Base-by-base conservation (phyloP, 371 early-diverging fungal genomes). In the Zychaea mexicana region DNA sequence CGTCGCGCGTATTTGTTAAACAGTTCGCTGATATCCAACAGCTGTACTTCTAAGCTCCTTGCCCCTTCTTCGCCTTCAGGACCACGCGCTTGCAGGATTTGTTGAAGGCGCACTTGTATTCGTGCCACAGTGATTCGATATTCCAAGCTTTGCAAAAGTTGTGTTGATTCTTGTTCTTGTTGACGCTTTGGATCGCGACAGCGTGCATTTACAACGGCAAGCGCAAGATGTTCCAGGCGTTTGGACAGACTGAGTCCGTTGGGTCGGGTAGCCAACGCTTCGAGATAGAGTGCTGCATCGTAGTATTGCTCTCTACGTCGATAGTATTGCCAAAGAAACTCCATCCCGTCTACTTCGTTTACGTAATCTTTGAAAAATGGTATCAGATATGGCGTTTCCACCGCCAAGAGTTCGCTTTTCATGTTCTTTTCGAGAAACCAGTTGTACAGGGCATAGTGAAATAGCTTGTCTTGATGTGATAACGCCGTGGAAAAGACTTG, bases 321-420 rank as follows among this genome's bases (percentile, higher is more conserved):
- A 62, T 91, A 92, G 66, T 85, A 92, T 57, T 84, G 80, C 90
- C 93, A 94, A 24, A 95, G 77, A 60, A 94, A 78, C 33, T 90
- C 85, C 22, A 79, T 73, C 36, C 78, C 79, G 19, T 85, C 83
- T 13, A 84, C 46, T 2, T 78, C 69, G 12, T 65, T 62, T 3
- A 88, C 84, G 54, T 83, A 82, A 21, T 81, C 65, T 56, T 77
- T 72, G 60, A 96, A 78, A 61, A 83, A 94, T 24, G 86, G 86
- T 60, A 91, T 87, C 52, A 96, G 76, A 57, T 84, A 87, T 2
- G 79, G 80, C 8, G 90, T 80, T 19, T 78, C 62, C 1, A 70
- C 70, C 2, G 58, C 46, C 12, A 82, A 36, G 1, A 82, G 49
- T 17, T 79, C 75, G 12, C 62, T 54, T n/a, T 63, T 62, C 63